phyloP scores from a whole-genome alignment of 2,329 filamentous ascomycete species.

The Xenoacremonium recifei region DNA sequence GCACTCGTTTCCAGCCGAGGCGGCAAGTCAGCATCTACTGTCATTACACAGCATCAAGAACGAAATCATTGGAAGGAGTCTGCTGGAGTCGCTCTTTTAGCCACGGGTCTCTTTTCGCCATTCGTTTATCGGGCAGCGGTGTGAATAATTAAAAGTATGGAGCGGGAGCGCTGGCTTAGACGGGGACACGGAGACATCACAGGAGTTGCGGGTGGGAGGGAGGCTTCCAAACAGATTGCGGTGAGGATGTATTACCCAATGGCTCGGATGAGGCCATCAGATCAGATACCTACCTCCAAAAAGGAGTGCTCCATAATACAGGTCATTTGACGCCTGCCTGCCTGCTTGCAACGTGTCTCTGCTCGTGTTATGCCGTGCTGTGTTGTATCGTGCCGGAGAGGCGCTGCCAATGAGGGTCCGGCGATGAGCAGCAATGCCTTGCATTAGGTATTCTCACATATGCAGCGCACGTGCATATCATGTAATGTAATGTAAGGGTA shows the following conservation, averaged over 20 bases:
- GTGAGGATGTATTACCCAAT: not conserved
- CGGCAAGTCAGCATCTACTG: not conserved
- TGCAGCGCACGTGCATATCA: too few species aligned
- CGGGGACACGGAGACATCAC: too few species aligned
- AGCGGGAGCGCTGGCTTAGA: too few species aligned
- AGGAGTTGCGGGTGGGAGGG: not conserved
- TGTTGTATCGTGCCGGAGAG: too few species aligned
- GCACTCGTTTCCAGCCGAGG: not conserved
- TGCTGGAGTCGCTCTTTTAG: constrained; percentile 10
- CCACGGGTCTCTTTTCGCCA: not conserved
- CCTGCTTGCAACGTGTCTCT: not conserved
- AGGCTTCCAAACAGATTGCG: too few species aligned
- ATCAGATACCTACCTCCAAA: not conserved
- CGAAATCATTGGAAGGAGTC: constrained; percentile 19
- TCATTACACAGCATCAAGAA: not conserved
- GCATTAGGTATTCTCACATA: too few species aligned
- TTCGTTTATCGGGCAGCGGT: too few species aligned
- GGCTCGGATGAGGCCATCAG: not conserved
- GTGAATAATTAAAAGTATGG: too few species aligned
- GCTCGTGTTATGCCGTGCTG: not conserved
- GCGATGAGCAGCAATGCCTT: too few species aligned
- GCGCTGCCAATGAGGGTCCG: too few species aligned
- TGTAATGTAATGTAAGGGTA: too few species aligned
- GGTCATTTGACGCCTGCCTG: not conserved
- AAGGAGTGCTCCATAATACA: not conserved